Evolutionary conservation across 2,329 filamentous ascomycete genomes (phyloP), one percentile per base, ranked within the genome.

Genomic region (Zelopaecilomyces penicillatus): DNA sequence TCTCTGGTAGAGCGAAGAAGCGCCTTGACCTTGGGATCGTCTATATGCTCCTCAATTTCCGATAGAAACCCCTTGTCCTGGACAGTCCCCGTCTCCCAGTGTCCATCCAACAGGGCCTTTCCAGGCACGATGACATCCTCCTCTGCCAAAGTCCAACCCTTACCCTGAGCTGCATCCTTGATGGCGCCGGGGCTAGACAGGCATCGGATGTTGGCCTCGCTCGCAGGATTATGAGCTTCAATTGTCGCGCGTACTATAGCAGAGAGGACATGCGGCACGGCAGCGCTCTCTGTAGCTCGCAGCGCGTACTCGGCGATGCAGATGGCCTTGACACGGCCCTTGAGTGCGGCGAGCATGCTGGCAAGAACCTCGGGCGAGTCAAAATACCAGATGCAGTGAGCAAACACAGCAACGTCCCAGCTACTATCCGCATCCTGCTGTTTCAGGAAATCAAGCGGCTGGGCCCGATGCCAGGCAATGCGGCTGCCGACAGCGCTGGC

Each of bases 331-430:
- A 46, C 53, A 6, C 55, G 56, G 9, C 51, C 50, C 34, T 44
- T 49, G 27, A 61, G 42, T 5, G 53, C 49, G 5, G 37, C 34
- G 5, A 61, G 45, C 11, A 57, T 58, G 9, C 35, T 41, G 3
- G 37, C 45, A 9, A 60, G 57, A 8, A 60, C 50, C 0, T 52
- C 49, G 0, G 63, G 63, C 1, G 63, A 64, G 11, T 61, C 51
- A 51, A 80, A 78, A 54, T 79, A 80, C 69, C 71, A 80, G 29
- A 75, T 62, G 50, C 65, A 69, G 55, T 79, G 75, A 12, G 62
- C 62, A 32, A 79, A 61, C 3, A 78, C 68, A 2, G 67, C 64
- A 26, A 62, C 65, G 48, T 75, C 69, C 58, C 67, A 76, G 4
- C 45, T 45, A 5, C 49, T 46, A 4, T 49, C 52, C 4, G 40